phyloP scores from a whole-genome alignment of 108 stramenopile genomes.

The Nitzschia sp. region DNA sequence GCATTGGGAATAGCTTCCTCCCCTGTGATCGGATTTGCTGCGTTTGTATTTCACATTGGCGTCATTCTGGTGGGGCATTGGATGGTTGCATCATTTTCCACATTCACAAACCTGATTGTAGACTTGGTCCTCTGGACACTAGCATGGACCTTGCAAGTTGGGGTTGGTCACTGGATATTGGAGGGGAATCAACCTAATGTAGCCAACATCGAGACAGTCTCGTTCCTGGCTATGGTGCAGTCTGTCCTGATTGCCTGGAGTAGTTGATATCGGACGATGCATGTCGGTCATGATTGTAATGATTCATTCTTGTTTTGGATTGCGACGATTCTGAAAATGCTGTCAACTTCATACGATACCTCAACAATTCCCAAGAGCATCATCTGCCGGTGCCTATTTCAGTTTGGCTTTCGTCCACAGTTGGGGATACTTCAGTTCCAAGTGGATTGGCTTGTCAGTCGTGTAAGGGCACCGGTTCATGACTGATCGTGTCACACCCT shows the following conservation, averaged over 20 bases:
- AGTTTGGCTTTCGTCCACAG: no score
- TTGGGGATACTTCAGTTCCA: no score
- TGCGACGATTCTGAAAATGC: no score
- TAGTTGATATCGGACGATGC: not conserved
- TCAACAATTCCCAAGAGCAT: no score
- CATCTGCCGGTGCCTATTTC: no score
- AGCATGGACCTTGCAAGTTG: slow-evolving; percentile 28
- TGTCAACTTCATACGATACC: no score
- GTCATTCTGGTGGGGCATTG: not conserved
- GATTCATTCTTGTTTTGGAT: no score
- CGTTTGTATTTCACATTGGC: slow-evolving; percentile 22
- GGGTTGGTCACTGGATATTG: slow-evolving; percentile 26
- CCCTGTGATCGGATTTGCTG: not conserved
- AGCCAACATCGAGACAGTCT: slow-evolving; percentile 11
- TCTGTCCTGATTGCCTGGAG: slow-evolving; percentile 37
- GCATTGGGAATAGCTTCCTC: slow-evolving; percentile 1
- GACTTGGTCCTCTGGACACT: slow-evolving; percentile 8
- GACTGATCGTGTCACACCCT: no score
- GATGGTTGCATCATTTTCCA: not conserved
- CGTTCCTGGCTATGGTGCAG: slow-evolving; percentile 16
- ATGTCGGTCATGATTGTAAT: no score
- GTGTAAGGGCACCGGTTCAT: no score
- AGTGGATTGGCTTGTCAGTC: no score
- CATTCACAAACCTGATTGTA: not conserved
- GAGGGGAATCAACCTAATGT: slow-evolving; percentile 29